These are phyloP conservation scores for Mycena haematopus DNA, from an alignment of 768 basidiomycete species.

Conservation along the genomic window DNA sequence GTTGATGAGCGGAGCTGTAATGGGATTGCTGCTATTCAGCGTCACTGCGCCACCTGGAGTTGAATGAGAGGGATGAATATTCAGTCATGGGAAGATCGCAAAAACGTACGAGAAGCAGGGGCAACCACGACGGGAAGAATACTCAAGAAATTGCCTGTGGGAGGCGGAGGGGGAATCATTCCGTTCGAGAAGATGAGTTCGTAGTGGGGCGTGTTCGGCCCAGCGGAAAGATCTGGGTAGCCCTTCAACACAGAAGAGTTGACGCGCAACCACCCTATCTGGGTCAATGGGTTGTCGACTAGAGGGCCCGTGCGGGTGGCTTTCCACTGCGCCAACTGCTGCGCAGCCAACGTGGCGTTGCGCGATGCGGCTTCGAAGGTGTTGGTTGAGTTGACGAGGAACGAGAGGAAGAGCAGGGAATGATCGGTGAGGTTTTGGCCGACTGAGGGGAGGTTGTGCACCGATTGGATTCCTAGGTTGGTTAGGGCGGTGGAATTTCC, in stretches of 20 bases:
- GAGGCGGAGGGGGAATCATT: constrained; percentile 24
- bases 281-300: constrained; percentile 30
- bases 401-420: constrained; percentile 21
- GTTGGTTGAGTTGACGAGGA: constrained; percentile 21
- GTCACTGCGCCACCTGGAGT: constrained; percentile 36
- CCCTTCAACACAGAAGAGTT: constrained; percentile 27
- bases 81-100: not conserved
- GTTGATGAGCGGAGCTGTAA: constrained; percentile 51
- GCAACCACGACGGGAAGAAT: constrained; percentile 32
- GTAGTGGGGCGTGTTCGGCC: constrained; percentile 38
- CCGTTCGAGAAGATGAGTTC: constrained; percentile 37
- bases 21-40: constrained; percentile 47
- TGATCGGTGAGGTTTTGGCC: constrained; percentile 35
- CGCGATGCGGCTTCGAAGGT: too few species aligned
- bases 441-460: too few species aligned
- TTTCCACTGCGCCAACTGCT: constrained; percentile 32
- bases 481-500: constrained; percentile 66
- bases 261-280: constrained; percentile 39
- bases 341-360: too few species aligned
- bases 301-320: constrained; percentile 31
- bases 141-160: constrained; percentile 33
- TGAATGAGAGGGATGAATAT: too few species aligned
- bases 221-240: constrained; percentile 38
- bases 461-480: constrained; percentile 61
- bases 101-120: constrained; percentile 33